These are phyloP conservation scores for Taphrina wiesneri DNA, from an alignment of 1,139 yeast genomes.

Conservation along the genomic window DNA sequence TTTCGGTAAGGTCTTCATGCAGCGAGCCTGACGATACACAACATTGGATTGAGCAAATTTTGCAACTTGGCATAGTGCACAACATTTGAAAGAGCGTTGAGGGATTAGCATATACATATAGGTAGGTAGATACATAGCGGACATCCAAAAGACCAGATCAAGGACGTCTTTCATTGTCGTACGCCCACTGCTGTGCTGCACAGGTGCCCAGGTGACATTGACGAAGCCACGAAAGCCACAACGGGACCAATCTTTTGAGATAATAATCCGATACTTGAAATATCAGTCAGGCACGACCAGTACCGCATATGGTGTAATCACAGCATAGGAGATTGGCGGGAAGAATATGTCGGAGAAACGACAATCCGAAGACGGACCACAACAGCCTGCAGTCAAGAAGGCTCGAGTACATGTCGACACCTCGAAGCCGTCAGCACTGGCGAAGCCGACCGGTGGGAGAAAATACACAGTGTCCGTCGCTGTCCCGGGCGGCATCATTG, in stretches of 20 bases:
- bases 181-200: too few species aligned
- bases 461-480: slow-evolving; percentile 34
- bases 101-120: too few species aligned
- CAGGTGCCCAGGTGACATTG: too few species aligned
- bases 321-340: too few species aligned
- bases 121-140: too few species aligned
- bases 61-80: too few species aligned
- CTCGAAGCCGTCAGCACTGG: slow-evolving; percentile 25
- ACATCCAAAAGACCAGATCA: too few species aligned
- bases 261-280: not conserved
- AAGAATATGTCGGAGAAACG: slow-evolving; percentile 6
- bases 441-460: slow-evolving; percentile 20
- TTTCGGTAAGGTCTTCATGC: slow-evolving; percentile 23
- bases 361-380: not conserved
- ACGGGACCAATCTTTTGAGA: not conserved
- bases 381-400: not conserved
- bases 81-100: too few species aligned
- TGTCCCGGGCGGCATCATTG: slow-evolving; percentile 35
- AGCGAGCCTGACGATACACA: not conserved
- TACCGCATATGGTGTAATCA: too few species aligned
- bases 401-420: slow-evolving; percentile 19
- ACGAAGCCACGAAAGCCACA: not conserved
- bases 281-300: not conserved
- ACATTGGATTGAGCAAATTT: not conserved
- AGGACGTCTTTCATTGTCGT: too few species aligned